Base-by-base conservation (phyloP, 768 basidiomycete species). In the Lactarius sanguifluus region DNA sequence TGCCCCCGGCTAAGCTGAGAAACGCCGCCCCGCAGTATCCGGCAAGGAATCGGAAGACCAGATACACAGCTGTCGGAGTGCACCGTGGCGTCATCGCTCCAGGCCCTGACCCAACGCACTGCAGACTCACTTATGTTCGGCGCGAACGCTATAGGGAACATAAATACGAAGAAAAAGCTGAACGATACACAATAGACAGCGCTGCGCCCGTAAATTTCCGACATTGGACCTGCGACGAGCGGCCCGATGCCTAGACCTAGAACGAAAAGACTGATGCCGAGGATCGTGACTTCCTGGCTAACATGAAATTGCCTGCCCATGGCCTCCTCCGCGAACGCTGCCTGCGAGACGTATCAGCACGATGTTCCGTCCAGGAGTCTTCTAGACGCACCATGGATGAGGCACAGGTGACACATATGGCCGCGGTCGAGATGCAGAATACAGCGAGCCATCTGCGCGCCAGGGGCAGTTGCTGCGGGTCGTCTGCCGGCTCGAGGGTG, bases 81-180 rank as follows among this genome's bases (percentile, higher is more conserved):
- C 56, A 41, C 47, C 36, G 12, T 36, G 32, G 40, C 28, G 30
- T 20, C 8, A 32, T 54, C 61, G 47, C 57, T 32, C 54, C 43
- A 60, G 36, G 40, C 18, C 13, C 6, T 62, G 13, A 52, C 3
- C 20, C 12, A 41, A 10, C 10, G 12, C 34, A 18, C 15, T 20
- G 9, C n/a, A 32, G 76, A 36, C 83, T 57, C 59, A 87, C 87
- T 81, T 28, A 86, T 81, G 69, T 90, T 80, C 4, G 85, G 86
- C 1, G 89, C 83, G 67, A 94, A 92, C 1, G 90, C 88, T 6
- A 90, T 85, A 0, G 90, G 88, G 71, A 87, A 88, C 23, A 86
- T 85, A 62, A 89, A 81, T 1, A 83, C 71, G 71, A 90, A 85
- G 73, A 90, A 87, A 5, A 85, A 69, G 1, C 77, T 69, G 67